phyloP scores from a whole-genome alignment of 1,139 yeast species.

The Taphrina populina region DNA sequence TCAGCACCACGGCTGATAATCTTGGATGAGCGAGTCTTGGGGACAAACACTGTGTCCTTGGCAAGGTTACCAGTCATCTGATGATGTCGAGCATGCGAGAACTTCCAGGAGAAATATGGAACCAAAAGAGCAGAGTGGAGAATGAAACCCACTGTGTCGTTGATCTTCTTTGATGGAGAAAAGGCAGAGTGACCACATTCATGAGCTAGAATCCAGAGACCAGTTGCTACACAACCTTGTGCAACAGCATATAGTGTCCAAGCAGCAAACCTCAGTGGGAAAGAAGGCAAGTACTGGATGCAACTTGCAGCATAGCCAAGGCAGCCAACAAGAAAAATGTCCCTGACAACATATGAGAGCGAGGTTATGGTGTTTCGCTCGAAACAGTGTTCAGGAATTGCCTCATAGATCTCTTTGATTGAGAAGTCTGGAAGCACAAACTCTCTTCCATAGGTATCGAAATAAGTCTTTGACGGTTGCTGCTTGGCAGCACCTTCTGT shows the following conservation, averaged over 20 bases:
- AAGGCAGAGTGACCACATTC: constrained; percentile 91
- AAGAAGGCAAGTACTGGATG: constrained; percentile 55
- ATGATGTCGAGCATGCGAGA: constrained; percentile 80
- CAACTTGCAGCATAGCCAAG: constrained; percentile 57
- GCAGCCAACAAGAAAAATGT: constrained; percentile 55
- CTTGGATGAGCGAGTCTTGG: constrained; percentile 45
- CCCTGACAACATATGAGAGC: constrained; percentile 64
- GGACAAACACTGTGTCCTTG: constrained; percentile 80
- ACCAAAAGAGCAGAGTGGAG: constrained; percentile 74
- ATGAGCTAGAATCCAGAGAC: constrained; percentile 83
- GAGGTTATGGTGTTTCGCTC: constrained; percentile 61
- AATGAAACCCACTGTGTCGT: constrained; percentile 78
- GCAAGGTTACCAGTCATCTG: constrained; percentile 81
- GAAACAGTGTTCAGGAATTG: constrained; percentile 74
- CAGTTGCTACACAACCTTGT: constrained; percentile 71
- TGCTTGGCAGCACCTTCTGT: neutral
- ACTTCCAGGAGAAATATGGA: constrained; percentile 86
- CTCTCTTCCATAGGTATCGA: constrained; percentile 53
- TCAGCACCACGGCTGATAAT: constrained; percentile 18
- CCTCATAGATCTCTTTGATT: constrained; percentile 68
- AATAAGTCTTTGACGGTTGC: constrained; percentile 25
- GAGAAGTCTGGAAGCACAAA: constrained; percentile 73
- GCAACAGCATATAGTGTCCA: constrained; percentile 60
- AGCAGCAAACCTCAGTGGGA: constrained; percentile 52
- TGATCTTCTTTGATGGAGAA: constrained; percentile 64